phyloP scores from a whole-genome alignment of 257 asterid species.

The Salvia splendens region DNA sequence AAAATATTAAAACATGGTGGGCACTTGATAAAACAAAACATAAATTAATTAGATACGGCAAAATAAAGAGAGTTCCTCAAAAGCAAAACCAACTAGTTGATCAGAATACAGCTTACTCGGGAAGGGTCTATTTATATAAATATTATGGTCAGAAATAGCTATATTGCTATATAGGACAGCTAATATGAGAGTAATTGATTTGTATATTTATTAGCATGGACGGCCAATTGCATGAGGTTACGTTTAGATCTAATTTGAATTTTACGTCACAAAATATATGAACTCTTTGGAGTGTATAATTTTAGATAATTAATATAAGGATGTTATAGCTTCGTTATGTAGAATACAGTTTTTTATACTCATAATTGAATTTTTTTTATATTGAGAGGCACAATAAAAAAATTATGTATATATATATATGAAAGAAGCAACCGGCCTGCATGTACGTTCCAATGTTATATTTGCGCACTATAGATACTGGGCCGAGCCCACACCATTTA shows the following conservation, averaged over 20 bases:
- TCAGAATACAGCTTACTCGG: neutral
- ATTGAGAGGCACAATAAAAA: too few species aligned
- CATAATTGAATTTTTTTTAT: too few species aligned
- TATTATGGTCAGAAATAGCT: constrained; percentile 26
- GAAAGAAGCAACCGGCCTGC: too few species aligned
- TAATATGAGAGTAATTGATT: constrained; percentile 27
- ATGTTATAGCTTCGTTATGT: too few species aligned
- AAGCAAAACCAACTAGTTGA: constrained; percentile 1
- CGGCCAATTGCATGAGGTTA: neutral
- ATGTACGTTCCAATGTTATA: too few species aligned
- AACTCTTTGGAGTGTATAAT: too few species aligned
- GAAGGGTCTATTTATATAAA: neutral
- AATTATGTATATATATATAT: too few species aligned
- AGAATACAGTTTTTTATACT: too few species aligned
- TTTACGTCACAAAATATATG: too few species aligned
- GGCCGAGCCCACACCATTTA: neutral
- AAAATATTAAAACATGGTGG: too few species aligned
- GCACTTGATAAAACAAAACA: too few species aligned
- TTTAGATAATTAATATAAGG: too few species aligned
- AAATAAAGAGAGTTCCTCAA: neutral
- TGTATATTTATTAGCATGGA: constrained; percentile 18
- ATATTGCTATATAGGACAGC: neutral
- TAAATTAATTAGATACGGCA: neutral
- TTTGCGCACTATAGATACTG: neutral
- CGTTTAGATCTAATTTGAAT: neutral